These are phyloP conservation scores for Pichia sorboxylosa DNA, from an alignment of 1,139 yeast genomes.

Conservation along the genomic window DNA sequence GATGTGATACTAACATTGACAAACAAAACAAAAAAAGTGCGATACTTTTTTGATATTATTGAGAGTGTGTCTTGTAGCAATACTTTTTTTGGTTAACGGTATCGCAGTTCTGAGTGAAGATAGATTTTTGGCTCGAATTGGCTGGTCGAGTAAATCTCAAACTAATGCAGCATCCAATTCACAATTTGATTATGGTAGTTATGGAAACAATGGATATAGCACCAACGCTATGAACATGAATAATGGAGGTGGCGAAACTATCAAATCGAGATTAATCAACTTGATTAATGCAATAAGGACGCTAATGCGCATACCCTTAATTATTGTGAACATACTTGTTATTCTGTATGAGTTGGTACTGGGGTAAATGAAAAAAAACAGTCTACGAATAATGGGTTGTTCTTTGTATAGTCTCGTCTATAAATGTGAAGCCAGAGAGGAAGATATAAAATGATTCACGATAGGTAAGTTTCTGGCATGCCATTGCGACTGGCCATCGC, in stretches of 20 bases:
- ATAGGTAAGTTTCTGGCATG: too few species aligned
- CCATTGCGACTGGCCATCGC: too few species aligned
- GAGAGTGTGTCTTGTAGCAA: too few species aligned
- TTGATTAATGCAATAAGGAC: conserved; percentile 68
- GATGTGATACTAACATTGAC: neutral
- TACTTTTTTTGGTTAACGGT: conserved; percentile 59
- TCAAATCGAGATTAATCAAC: conserved; percentile 48
- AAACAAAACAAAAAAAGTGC: neutral
- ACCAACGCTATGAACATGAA: too few species aligned
- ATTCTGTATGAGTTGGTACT: conserved; percentile 64
- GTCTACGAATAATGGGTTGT: too few species aligned
- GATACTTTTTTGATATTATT: too few species aligned
- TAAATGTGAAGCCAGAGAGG: too few species aligned
- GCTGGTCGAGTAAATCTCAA: conserved; percentile 23
- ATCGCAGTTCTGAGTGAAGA: conserved; percentile 77
- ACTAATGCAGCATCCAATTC: conserved; percentile 20
- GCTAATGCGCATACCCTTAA: conserved; percentile 62
- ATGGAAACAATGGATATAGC: conserved; percentile 2
- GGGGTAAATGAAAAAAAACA: conserved; percentile 40
- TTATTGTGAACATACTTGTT: conserved; percentile 53
- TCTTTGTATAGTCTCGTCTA: too few species aligned
- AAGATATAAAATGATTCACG: too few species aligned
- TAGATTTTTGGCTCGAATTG: conserved; percentile 62
- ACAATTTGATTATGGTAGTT: conserved; percentile 20
- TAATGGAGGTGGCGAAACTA: conserved; percentile 18